Evolutionary conservation across 179 eudicot species (phyloP), one percentile per base, ranked within the genome.

Genomic region (Nepenthes alata): DNA sequence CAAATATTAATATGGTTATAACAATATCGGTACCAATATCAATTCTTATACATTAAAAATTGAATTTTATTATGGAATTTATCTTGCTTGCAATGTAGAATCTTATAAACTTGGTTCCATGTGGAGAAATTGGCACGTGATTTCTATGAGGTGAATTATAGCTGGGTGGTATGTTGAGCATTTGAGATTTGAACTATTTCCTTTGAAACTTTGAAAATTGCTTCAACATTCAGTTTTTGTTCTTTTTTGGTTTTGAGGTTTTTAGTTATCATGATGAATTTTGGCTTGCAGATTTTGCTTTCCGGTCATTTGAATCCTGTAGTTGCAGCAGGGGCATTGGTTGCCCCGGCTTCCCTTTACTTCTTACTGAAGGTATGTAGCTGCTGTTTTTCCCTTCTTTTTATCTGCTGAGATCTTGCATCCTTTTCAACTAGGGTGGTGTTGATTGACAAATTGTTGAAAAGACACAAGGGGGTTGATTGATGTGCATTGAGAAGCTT

Each of bases 261-360:
- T 7, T 54, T 37, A 6, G 12, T 9, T 56, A 47, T 10, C 12
- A 25, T 25, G 25, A 25, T 51, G 58, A 35, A 35, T 53, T 69
- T 61, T 66, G 25, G 50, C 62, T 47, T 76, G 80, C 91, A 94
- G 99, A 72, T 94, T 65, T 78, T 94, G 73, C 87, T 94, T 68
- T 80, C 97, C 39, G 72, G 85, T 60, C 70, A 70, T 70, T 67
- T 87, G 62, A 74, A 76, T 71, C 83, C 82, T 57, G 72, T 79
- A 55, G 68, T 85, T 74, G 91, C 94, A n/a, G 77, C 81, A 14
- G 97, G 99, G 55, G 97, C 99, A 51, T 87, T 94, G 56, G 66
- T 77, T 45, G 64, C 90, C 72, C 99, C 99, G 8, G 70, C 87
- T 12, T 80, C 97, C 39, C 81, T 94, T 51, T 94, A 90, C 74